phyloP scores from a whole-genome alignment of 495 filamentous ascomycete genomes.

The Aspergillus bertholletiae region DNA sequence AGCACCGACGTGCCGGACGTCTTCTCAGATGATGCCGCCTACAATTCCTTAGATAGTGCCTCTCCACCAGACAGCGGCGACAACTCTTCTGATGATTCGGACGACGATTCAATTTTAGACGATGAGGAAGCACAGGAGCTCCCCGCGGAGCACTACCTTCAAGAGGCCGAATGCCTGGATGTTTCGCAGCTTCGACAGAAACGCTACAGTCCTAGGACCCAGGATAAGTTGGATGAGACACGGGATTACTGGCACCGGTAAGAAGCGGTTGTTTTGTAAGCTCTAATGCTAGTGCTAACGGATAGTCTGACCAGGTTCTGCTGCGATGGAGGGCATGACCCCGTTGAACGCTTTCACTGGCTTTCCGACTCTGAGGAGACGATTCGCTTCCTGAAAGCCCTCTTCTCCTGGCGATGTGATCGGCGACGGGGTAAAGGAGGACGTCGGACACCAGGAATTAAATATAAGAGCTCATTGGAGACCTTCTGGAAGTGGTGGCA shows the following conservation, averaged over 20 bases:
- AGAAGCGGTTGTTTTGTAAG: conserved; percentile 5
- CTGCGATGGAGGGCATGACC: conserved; percentile 15
- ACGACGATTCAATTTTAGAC: conserved; percentile 21
- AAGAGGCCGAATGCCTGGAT: conserved; percentile 25
- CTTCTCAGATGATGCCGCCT: conserved; percentile 1
- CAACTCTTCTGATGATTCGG: conserved; percentile 16
- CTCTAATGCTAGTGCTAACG: conserved; percentile 7
- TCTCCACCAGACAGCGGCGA: conserved; percentile 16
- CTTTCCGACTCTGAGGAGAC: conserved; percentile 28
- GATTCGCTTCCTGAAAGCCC: conserved; percentile 26
- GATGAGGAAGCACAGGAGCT: conserved; percentile 24
- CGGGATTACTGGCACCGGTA: conserved; percentile 24
- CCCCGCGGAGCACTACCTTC: conserved; percentile 19
- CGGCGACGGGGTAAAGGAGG: conserved; percentile 31
- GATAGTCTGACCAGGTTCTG: conserved; percentile 20
- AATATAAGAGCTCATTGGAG: conserved; percentile 30
- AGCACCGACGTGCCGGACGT: neutral
- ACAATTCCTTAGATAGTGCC: conserved; percentile 12
- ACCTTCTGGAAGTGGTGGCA: conserved; percentile 37
- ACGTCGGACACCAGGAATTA: conserved; percentile 23
- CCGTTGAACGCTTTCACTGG: conserved; percentile 17
- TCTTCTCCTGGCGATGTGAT: conserved; percentile 30
- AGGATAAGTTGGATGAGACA: conserved; percentile 23
- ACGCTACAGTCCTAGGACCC: conserved; percentile 23
- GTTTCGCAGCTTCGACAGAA: conserved; percentile 27